phyloP scores from a whole-genome alignment of 23 red algal species.

The Gracilaria gracilis region DNA sequence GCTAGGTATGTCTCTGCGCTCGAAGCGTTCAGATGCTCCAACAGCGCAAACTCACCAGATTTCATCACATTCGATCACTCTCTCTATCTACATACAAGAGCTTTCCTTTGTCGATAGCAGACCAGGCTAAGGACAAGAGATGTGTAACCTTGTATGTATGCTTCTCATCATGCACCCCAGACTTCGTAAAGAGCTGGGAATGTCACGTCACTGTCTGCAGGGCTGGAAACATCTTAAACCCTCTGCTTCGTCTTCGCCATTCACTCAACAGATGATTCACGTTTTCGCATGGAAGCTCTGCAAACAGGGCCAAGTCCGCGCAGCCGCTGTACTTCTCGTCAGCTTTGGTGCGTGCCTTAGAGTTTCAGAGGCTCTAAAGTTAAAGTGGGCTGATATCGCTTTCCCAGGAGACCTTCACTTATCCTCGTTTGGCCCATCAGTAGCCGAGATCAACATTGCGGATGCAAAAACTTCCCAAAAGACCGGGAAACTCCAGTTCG shows the following conservation, averaged over 20 bases:
- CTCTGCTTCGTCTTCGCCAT: neutral
- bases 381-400: neutral
- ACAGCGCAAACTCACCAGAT: neutral
- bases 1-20: neutral
- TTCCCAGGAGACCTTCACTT: neutral
- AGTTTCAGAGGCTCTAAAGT: constrained; percentile 18
- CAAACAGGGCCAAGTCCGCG: neutral
- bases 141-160: constrained; percentile 18
- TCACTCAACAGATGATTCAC: neutral
- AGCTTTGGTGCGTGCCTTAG: neutral
- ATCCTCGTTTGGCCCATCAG: neutral
- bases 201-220: neutral
- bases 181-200: neutral
- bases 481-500: neutral
- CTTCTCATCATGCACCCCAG: neutral
- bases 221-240: constrained; percentile 2
- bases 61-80: neutral
- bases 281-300: neutral
- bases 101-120: neutral
- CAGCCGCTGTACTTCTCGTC: neutral
- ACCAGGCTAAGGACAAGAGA: neutral
- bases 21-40: neutral
- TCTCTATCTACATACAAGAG: neutral
- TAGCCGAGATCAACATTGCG: neutral
- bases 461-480: constrained; percentile 23